phyloP scores from a whole-genome alignment of 768 basidiomycete genomes.

The Naganishia vishniacii region DNA sequence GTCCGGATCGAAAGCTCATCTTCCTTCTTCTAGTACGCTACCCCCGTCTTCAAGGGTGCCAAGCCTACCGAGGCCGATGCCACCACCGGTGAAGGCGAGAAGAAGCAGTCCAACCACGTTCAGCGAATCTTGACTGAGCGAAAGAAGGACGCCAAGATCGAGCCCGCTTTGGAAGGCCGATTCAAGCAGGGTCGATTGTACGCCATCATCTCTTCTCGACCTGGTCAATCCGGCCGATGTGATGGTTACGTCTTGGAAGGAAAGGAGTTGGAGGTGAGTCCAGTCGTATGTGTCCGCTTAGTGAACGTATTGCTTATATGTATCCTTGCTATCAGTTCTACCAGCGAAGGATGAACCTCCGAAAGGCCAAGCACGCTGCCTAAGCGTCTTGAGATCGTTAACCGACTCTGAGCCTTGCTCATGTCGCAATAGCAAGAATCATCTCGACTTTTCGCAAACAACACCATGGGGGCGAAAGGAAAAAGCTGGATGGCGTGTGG shows the following conservation, averaged over 20 bases:
- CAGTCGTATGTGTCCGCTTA: neutral
- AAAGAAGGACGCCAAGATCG: constrained; percentile 93
- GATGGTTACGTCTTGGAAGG: constrained; percentile 98
- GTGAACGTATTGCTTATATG: neutral
- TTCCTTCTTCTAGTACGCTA: constrained; percentile 67
- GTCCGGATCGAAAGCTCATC: constrained; percentile 24
- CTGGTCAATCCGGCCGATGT: constrained; percentile 90
- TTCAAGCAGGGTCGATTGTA: constrained; percentile 94
- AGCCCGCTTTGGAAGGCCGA: constrained; percentile 78
- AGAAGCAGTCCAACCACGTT: constrained; percentile 83
- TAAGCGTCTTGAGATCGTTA: constrained; percentile 15
- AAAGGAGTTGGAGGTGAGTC: constrained; percentile 87
- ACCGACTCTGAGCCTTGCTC: constrained; percentile 12
- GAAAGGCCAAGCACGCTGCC: constrained; percentile 86
- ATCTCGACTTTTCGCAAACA: neutral
- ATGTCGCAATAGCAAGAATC: constrained; percentile 1
- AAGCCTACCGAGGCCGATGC: constrained; percentile 57
- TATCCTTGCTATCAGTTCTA: constrained; percentile 57
- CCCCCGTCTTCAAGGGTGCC: constrained; percentile 75
- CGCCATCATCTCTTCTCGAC: constrained; percentile 85
- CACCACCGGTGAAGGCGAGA: constrained; percentile 54
- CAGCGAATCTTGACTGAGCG: constrained; percentile 79
- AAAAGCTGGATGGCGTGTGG: constrained; percentile 3
- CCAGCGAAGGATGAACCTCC: constrained; percentile 82
- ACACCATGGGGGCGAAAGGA: neutral